Evolutionary conservation across 768 basidiomycete genomes (phyloP), one percentile per base, ranked within the genome.

Genomic region (Lepiota venenata): DNA sequence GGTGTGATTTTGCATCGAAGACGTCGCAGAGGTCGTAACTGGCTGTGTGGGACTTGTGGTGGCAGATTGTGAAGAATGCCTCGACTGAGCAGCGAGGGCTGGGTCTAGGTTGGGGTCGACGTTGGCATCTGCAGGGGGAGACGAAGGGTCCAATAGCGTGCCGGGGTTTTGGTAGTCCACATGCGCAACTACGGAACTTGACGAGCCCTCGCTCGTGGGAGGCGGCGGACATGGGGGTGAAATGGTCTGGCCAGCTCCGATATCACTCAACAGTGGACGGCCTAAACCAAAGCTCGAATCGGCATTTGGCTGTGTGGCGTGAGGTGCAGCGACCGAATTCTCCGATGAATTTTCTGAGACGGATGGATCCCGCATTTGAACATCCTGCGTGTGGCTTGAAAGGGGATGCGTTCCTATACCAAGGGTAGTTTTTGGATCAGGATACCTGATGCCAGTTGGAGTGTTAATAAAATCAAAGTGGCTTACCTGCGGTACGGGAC

Each of bases 61-160:
- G 32, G 10, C 10, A 25, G 45, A 47, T 8, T 18, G 16, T 10
- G 15, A 36, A 36, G 22, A 4, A 18, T 10, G 20, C 11, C 16
- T 40, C 3, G 52, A 38, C 7, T 35, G 10, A 8, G n/a, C 16
- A 43, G 15, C 14, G 35, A 55, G 46, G 22, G 46, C 39, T 16
- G 53, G 53, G 15, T 66, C 66, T 15, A 58, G 48, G 35, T 50
- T 59, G 15, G 62, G 39, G 11, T 53, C 55, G 18, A 48, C 18
- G 6, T 12, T 14, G 11, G 42, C 2, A 29, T 42, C 47, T 7
- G 16, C 16, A 21, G 55, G 32, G 40, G 58, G 44, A 18, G 55
- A 44, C 15, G 39, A 38, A 16, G 50, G 25, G 29, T 32, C 46
- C 20, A 48, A 20, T 15, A 62, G 57, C 16, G 52, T 40, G 54